Evolutionary conservation across 2,329 filamentous ascomycete species (phyloP), one percentile per base, ranked within the genome.

Genomic region (Monosporascus cannonballus): DNA sequence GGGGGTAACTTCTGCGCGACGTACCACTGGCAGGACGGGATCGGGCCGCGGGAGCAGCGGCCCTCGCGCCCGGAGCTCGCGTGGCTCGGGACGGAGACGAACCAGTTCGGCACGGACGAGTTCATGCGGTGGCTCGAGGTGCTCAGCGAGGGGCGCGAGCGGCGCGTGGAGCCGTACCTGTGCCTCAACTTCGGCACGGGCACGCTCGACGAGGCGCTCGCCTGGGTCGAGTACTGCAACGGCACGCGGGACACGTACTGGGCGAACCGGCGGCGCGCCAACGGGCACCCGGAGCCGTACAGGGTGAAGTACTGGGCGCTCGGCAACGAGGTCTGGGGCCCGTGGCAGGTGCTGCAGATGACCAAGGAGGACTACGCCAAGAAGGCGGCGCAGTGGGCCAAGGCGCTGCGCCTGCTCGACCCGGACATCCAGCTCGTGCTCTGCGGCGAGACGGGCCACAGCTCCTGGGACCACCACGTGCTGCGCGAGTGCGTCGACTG

Each of bases 141-240:
- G 9, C 81, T 91, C 7, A 82, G 82, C 24, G 82, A 83, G 6
- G 83, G 86, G 61, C 62, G 61, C 27, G 71, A 77, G 9, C 76
- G 81, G 25, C 79, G 81, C 22, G 87, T 88, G 0, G 86, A 92
- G 73, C 89, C 89, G 4, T 94, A 91, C 67, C 76, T 94, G 41
- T 86, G 83, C 56, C 74, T 94, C 53, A 94, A 94, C 73, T 86
- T 94, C 68, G 89, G 89, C 52, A 94, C 89, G 2, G 89, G 87
- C 56, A 84, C 75, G 39, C 70, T 73, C 4, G 69, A 74, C 54
- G 73, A 75, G 69, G 79, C 75, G 2, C 76, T 93, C 34, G 87
- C 78, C 11, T 94, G 89, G 89, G 76, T 94, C 20, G 89, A 94
- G 66, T 94, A 94, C 74, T 94, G 90, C 75, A 94, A 94, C 71